Evolutionary conservation across 176 grass and related monocot species (phyloP).

Genomic region (Zoysia pacifica): DNA sequence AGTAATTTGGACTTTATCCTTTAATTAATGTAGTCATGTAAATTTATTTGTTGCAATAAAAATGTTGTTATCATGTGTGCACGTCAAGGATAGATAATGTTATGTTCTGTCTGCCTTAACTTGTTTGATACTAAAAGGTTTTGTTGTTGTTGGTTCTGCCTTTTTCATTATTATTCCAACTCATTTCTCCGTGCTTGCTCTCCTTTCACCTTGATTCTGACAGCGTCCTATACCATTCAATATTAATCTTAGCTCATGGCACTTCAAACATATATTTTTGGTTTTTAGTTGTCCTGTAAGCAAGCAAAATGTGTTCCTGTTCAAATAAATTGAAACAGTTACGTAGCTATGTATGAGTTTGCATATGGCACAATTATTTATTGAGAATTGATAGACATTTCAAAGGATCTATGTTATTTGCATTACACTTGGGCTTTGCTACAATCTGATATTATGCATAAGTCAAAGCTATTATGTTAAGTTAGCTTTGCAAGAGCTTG

Average conservation of each 20-base stretch:
- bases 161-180: conserved; percentile 15
- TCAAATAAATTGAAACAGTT: not conserved
- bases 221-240: not conserved
- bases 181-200: no score
- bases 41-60: no score
- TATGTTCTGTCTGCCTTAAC: not conserved
- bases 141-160: no score
- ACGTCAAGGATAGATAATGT: not conserved
- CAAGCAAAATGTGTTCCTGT: not conserved
- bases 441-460: not conserved
- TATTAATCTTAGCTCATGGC: not conserved
- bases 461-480: not conserved
- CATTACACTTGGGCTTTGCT: not conserved
- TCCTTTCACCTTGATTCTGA: not conserved
- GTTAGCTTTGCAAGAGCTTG: not conserved
- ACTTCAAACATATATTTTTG: not conserved
- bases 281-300: not conserved
- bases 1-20: no score
- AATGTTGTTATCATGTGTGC: not conserved
- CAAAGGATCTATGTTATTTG: not conserved
- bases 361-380: not conserved
- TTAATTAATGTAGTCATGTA: no score
- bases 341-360: no score
- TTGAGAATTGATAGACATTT: not conserved
- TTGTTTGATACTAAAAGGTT: no score